Base-by-base conservation (phyloP, 495 filamentous ascomycete genomes). In the Astrocystis sublimbata region DNA sequence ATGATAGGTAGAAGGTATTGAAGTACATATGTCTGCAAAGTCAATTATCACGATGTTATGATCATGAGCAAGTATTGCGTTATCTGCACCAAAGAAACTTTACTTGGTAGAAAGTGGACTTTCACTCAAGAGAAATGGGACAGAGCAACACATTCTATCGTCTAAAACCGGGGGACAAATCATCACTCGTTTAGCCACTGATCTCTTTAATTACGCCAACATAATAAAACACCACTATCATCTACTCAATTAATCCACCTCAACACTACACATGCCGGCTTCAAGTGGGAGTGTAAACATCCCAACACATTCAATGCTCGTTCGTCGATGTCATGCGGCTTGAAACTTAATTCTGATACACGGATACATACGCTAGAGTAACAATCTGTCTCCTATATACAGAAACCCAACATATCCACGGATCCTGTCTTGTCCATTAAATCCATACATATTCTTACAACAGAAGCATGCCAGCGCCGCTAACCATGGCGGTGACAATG, bases 391-490 rank as follows among this genome's bases (percentile, higher is more conserved):
- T 45, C 40, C 26, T 57, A 30, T 42, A 57, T 33, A 35, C 49
- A 30, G 17, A 17, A 52, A 52, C 35, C 12, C 30, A 33, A 51
- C 38, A 33, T 0, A 41, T 31, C 12, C 6, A 28, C 6, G 19
- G 31, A 13, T 43, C 24, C 54, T 43, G 23, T 19, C 23, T 13
- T 30, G 15, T 4, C 1, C 54, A 57, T 57, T 45, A 57, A 45
- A 57, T 43, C 54, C 38, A 35, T 28, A 38, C n/a, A 21, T 36
- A 61, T 19, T 46, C 51, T 81, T 85, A 92, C 74, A 92, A 77
- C 61, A 90, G 64, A 65, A 91, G 78, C 88, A 92, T 90, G 55
- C 83, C 87, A 58, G 78, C 75, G 62, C 88, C 89, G 26, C 85
- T 81, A 26, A 86, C 66, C 9, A 83, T 63, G 23, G 88, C 88